Conservation (phyloP, 2,329 filamentous ascomycete species). For the Calonectria pauciramosa region DNA sequence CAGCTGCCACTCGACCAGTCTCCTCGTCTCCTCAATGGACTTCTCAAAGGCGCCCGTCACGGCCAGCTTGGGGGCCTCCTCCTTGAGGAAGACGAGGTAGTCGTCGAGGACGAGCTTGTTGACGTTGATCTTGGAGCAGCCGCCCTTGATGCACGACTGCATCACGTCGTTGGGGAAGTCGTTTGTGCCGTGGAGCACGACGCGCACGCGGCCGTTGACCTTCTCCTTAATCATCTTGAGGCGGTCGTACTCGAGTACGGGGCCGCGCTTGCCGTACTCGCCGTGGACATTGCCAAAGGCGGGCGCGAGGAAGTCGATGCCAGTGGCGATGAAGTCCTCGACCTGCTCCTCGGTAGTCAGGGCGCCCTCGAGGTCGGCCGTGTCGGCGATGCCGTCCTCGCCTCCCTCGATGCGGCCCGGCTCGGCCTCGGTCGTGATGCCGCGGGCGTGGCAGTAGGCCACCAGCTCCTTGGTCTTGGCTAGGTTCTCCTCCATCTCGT, state of each 20-base stretch:
- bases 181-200: slow-evolving; percentile 70
- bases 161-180: slow-evolving; percentile 65
- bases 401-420: slow-evolving; percentile 56
- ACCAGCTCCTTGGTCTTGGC: slow-evolving; percentile 28
- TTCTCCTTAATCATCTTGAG: slow-evolving; percentile 52
- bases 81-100: slow-evolving; percentile 30
- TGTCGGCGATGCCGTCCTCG: slow-evolving; percentile 79
- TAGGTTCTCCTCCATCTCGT: slow-evolving; percentile 79
- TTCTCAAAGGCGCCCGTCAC: slow-evolving; percentile 51
- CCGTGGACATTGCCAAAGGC: slow-evolving; percentile 85
- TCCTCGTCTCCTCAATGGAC: slow-evolving; percentile 40
- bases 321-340: slow-evolving; percentile 77
- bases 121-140: slow-evolving; percentile 69
- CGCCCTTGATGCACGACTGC: slow-evolving; percentile 63
- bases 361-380: slow-evolving; percentile 59
- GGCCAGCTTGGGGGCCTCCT: slow-evolving; percentile 11
- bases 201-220: slow-evolving; percentile 56
- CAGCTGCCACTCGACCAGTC: slow-evolving; percentile 29
- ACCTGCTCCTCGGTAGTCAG: slow-evolving; percentile 77
- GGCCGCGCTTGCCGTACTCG: slow-evolving; percentile 76
- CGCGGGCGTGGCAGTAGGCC: slow-evolving; percentile 26
- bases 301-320: slow-evolving; percentile 81
- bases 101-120: slow-evolving; percentile 64
- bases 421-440: slow-evolving; percentile 34
- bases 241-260: slow-evolving; percentile 67